Evolutionary conservation across 306 rosid species (phyloP).

Genomic region (Ammopiptanthus mongolicus): DNA sequence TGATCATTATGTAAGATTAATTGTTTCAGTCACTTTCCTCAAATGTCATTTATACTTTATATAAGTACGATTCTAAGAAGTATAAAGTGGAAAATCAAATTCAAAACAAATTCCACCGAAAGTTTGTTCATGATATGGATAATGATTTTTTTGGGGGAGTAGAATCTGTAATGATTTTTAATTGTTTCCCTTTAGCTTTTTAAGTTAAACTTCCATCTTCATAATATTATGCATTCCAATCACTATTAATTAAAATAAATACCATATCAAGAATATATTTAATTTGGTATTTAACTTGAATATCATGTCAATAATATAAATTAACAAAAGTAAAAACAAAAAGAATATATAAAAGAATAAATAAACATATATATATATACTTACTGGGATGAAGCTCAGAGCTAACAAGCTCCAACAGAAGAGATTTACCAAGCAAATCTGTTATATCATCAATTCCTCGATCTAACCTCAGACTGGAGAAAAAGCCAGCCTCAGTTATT

Average conservation of each 20-base stretch:
- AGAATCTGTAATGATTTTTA: no score
- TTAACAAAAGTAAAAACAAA: neutral
- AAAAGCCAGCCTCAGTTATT: constrained; percentile 31
- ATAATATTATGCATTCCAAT: no score
- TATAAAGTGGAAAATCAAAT: no score
- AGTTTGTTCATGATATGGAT: no score
- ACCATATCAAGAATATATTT: neutral
- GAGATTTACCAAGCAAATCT: constrained; percentile 65
- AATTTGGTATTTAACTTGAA: neutral
- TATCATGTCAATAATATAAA: neutral
- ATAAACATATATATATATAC: neutral
- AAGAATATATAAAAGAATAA: neutral
- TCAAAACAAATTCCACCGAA: no score
- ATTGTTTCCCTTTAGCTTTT: no score
- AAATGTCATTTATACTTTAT: no score
- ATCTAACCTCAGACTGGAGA: constrained; percentile 41
- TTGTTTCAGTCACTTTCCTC: no score
- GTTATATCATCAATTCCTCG: constrained; percentile 46
- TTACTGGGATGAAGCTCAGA: constrained; percentile 40
- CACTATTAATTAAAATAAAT: neutral
- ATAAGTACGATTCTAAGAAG: no score
- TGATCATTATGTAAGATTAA: no score
- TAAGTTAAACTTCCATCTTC: no score
- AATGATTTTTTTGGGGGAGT: no score
- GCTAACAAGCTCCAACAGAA: constrained; percentile 56